phyloP scores from a whole-genome alignment of 169 alveolate species.

The Pseudocohnilembus persalinus region DNA sequence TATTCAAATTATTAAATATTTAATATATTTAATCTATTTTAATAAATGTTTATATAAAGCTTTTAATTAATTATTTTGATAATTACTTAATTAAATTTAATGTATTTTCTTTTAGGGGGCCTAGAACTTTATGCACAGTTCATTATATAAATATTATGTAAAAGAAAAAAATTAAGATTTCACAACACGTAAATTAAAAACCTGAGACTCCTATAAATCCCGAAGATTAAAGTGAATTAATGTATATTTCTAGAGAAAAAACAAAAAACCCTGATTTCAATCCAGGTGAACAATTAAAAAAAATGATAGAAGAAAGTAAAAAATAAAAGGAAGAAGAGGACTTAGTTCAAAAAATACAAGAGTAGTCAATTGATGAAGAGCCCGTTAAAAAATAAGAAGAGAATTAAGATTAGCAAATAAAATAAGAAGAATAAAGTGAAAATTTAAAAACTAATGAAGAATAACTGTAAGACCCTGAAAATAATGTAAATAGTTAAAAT shows the following conservation, averaged over 20 bases:
- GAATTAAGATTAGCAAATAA: too few species aligned
- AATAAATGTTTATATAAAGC: not conserved
- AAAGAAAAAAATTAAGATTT: constrained; percentile 33
- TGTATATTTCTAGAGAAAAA: constrained; percentile 31
- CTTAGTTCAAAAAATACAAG: too few species aligned
- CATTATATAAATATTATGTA: constrained; percentile 44
- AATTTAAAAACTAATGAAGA: too few species aligned
- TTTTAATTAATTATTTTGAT: too few species aligned
- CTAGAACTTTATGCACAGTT: constrained; percentile 45
- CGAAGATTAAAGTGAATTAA: constrained; percentile 46
- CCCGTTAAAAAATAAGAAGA: not conserved
- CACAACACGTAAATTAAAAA: constrained; percentile 10
- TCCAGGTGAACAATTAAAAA: constrained; percentile 4
- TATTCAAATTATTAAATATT: too few species aligned
- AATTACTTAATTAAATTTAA: too few species aligned
- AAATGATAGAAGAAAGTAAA: constrained; percentile 7
- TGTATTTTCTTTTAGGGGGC: constrained; percentile 13
- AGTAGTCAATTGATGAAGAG: not conserved
- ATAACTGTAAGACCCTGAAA: not conserved
- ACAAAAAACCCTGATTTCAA: constrained; percentile 35
- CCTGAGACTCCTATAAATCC: constrained; percentile 45
- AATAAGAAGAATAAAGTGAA: not conserved
- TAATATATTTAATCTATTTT: too few species aligned
- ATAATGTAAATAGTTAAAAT: not conserved
- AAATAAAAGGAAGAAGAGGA: too few species aligned